phyloP scores from a whole-genome alignment of 768 basidiomycete species.

The Mycena haematopus region DNA sequence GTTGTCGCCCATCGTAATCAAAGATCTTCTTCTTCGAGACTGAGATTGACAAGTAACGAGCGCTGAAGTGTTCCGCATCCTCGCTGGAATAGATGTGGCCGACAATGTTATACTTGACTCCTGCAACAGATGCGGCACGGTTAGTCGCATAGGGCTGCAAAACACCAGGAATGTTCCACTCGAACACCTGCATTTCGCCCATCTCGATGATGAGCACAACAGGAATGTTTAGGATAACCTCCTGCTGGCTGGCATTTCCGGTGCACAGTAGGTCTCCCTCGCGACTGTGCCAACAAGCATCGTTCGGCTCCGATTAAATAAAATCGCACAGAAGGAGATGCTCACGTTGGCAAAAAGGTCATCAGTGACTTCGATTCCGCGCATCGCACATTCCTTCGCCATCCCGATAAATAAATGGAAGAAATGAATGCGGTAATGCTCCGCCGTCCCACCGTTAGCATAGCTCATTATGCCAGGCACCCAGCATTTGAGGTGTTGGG shows the following conservation, averaged over 20 bases:
- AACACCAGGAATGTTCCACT: neutral
- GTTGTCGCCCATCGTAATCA: neutral
- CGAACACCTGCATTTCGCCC: neutral
- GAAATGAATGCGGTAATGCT: too few relatives aligned
- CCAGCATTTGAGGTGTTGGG: too few relatives aligned
- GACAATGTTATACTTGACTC: neutral
- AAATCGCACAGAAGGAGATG: too few relatives aligned
- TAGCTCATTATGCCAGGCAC: too few relatives aligned
- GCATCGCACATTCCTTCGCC: neutral
- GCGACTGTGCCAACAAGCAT: neutral
- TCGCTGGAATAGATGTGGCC: neutral
- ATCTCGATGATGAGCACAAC: slow-evolving; percentile 8
- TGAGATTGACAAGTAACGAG: neutral
- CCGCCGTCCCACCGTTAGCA: too few relatives aligned
- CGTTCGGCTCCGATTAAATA: neutral
- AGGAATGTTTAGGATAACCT: slow-evolving; percentile 13
- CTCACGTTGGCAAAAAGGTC: neutral
- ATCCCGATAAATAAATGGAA: neutral
- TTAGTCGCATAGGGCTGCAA: too few relatives aligned
- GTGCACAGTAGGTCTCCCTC: neutral
- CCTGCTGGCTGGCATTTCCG: neutral
- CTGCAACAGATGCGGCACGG: too few relatives aligned
- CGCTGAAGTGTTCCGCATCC: neutral
- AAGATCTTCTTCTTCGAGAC: neutral
- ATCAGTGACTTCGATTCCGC: neutral